A percentile compares a stretch with the other conserved stretches of the same genome.
Evolutionary conservation across 1,139 yeast species (phyloP).

Genomic region (Taiozyma sp.): DNA sequence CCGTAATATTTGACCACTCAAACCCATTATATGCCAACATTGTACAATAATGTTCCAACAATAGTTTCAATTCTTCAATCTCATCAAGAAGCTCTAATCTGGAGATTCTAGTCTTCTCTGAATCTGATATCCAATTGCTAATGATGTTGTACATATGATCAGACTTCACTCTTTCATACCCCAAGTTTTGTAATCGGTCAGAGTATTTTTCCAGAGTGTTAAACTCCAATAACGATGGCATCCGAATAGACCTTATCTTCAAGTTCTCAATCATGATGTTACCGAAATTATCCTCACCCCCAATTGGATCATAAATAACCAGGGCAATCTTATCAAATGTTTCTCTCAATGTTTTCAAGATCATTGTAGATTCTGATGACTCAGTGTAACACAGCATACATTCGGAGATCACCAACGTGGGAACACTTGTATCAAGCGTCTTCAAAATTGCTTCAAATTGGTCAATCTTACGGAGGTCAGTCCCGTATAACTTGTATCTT

Average conservation of each 20-base stretch:
- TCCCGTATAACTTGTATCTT: slow-evolving; percentile 23
- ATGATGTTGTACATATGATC: slow-evolving; percentile 59
- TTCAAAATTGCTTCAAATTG: slow-evolving; percentile 16
- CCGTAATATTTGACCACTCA: slow-evolving; percentile 9
- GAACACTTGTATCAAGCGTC: slow-evolving; percentile 36
- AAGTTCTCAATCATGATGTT: slow-evolving; percentile 75
- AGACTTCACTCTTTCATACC: slow-evolving; percentile 29
- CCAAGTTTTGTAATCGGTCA: slow-evolving; percentile 28
- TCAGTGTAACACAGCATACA: slow-evolving; percentile 84
- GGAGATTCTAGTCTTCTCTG: slow-evolving; percentile 51
- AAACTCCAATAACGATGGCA: slow-evolving; percentile 55
- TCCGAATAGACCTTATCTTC: slow-evolving; percentile 52
- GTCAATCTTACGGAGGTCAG: slow-evolving; percentile 24
- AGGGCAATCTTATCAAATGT: slow-evolving; percentile 33
- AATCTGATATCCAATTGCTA: slow-evolving; percentile 47
- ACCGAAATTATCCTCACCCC: slow-evolving; percentile 77
- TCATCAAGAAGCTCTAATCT: slow-evolving; percentile 81
- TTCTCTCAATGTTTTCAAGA: slow-evolving; percentile 33
- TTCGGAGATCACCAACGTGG: slow-evolving; percentile 79
- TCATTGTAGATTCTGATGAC: slow-evolving; percentile 47
- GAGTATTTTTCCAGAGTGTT: slow-evolving; percentile 46
- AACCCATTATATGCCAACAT: slow-evolving; percentile 28
- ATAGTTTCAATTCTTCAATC: slow-evolving; percentile 73
- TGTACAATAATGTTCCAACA: slow-evolving; percentile 76
- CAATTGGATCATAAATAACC: slow-evolving; percentile 82